These are phyloP conservation scores for Alternaria sp. DNA, from an alignment of 2,329 filamentous ascomycete species.

Conservation along the genomic window DNA sequence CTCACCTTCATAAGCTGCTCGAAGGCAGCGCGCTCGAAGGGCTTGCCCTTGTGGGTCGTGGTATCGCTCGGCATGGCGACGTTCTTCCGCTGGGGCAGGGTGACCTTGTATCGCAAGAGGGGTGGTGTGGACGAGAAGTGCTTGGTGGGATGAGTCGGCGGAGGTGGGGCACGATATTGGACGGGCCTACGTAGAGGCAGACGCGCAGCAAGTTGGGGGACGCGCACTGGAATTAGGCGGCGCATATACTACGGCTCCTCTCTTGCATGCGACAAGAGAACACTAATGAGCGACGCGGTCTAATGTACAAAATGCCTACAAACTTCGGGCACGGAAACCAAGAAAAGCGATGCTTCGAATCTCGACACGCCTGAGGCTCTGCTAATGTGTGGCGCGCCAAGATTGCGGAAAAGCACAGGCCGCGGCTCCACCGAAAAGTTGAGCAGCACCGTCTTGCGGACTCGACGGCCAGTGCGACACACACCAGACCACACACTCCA, in stretches of 20 bases:
- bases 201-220: conserved; percentile 37
- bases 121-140: conserved; percentile 44
- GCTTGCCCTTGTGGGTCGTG: conserved; percentile 75
- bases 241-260: conserved; percentile 41
- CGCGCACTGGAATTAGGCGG: conserved; percentile 48
- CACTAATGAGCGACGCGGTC: conserved; percentile 17
- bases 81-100: conserved; percentile 35
- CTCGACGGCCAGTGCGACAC: not conserved
- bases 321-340: not conserved
- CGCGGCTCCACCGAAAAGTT: conserved; percentile 24
- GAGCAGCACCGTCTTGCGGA: not conserved
- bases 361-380: not conserved
- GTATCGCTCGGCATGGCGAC: conserved; percentile 42
- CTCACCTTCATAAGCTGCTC: conserved; percentile 87
- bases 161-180: conserved; percentile 43
- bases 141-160: conserved; percentile 37
- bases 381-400: conserved; percentile 10
- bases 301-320: conserved; percentile 26
- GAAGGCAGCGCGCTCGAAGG: conserved; percentile 80
- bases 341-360: conserved; percentile 11
- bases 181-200: conserved; percentile 27
- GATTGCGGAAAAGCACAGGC: conserved; percentile 11
- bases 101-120: conserved; percentile 34
- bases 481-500: not conserved
- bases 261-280: conserved; percentile 33